Conservation (phyloP, 208 protist genomes). For the Zelonia costaricensis region DNA sequence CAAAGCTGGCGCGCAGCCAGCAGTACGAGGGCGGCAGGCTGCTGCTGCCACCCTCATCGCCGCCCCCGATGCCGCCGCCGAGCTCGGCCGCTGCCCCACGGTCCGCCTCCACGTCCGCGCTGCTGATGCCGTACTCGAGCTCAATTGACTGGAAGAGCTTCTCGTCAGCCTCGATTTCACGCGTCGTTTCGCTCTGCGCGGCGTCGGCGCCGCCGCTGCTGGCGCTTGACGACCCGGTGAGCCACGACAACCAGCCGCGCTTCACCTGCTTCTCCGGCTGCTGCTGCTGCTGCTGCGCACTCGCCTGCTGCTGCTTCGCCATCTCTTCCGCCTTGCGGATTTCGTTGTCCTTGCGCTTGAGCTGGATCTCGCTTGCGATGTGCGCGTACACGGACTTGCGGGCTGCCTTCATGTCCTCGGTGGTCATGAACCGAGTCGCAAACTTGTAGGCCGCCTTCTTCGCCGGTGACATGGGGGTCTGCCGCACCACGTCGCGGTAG, state of each 20-base stretch:
- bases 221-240: constrained; percentile 13
- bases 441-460: constrained; percentile 68
- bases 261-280: constrained; percentile 18
- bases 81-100: constrained; percentile 18
- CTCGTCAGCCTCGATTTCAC: constrained; percentile 51
- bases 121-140: constrained; percentile 68
- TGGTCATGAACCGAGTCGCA: constrained; percentile 81
- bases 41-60: constrained; percentile 3
- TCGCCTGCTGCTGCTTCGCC: constrained; percentile 29
- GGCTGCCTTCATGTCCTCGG: constrained; percentile 69
- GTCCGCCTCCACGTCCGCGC: constrained; percentile 33
- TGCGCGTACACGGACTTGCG: constrained; percentile 77
- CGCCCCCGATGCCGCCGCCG: background rate
- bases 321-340: constrained; percentile 48
- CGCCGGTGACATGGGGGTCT: constrained; percentile 65
- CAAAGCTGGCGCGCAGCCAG: constrained; percentile 62
- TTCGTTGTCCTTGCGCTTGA: constrained; percentile 72
- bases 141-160: constrained; percentile 55
- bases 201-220: constrained; percentile 1
- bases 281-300: constrained; percentile 13
- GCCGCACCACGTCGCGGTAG: constrained; percentile 74
- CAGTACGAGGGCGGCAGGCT: constrained; percentile 66
- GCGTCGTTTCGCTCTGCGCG: constrained; percentile 15
- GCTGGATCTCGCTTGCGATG: constrained; percentile 72
- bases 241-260: constrained; percentile 59